Evolutionary conservation across 768 basidiomycete genomes (phyloP).

Genomic region (Sarcodon sp.): DNA sequence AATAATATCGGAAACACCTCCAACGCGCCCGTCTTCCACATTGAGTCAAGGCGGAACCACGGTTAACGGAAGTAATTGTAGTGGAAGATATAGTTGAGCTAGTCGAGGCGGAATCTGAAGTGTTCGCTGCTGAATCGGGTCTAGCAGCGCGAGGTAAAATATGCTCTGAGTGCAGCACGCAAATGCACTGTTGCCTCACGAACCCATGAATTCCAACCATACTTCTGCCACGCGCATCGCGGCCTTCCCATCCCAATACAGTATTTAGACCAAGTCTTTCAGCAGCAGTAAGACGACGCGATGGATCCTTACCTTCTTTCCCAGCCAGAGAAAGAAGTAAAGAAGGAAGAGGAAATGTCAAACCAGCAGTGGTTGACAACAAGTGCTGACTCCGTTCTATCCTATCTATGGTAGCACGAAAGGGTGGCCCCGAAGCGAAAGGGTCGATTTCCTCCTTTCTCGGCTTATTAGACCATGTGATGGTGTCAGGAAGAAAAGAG

Average conservation of each 20-base stretch:
- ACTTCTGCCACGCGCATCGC: constrained; percentile 22
- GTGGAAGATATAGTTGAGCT: constrained; percentile 5
- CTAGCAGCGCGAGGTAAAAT: constrained; percentile 6
- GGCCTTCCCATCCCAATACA: constrained; percentile 48
- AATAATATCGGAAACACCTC: constrained; percentile 37
- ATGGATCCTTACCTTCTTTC: constrained; percentile 29
- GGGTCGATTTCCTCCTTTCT: constrained; percentile 1
- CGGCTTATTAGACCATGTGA: constrained; percentile 3
- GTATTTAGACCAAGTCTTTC: constrained; percentile 40
- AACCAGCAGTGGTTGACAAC: constrained; percentile 41
- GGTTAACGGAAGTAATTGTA: not conserved
- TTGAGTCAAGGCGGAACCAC: constrained; percentile 4
- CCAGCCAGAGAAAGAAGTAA: constrained; percentile 37
- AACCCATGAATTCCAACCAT: constrained; percentile 43
- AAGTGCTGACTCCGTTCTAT: constrained; percentile 26
- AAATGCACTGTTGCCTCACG: constrained; percentile 42
- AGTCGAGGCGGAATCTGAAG: not conserved
- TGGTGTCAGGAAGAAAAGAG: constrained; percentile 19
- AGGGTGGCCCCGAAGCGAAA: constrained; percentile 13
- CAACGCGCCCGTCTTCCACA: constrained; percentile 34
- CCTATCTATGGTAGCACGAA: constrained; percentile 23
- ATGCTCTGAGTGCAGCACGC: constrained; percentile 34
- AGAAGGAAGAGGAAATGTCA: constrained; percentile 31
- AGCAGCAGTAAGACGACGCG: constrained; percentile 35
- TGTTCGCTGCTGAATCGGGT: constrained; percentile 6